Evolutionary conservation across 768 basidiomycete species (phyloP), one percentile per base, ranked within the genome.

Genomic region (Calvatia gigantea): DNA sequence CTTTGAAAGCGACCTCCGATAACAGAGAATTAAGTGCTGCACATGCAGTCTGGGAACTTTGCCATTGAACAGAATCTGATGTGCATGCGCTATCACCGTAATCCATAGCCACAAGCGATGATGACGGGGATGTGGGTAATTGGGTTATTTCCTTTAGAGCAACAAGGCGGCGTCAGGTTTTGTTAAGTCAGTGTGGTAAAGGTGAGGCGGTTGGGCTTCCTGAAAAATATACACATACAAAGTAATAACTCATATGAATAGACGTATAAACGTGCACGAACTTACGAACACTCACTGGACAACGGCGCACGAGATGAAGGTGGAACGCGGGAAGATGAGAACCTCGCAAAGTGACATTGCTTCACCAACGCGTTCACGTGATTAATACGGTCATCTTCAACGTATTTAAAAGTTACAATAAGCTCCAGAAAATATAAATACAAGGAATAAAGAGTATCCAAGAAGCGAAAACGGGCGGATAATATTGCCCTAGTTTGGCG

Each of bases 21-120:
- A 66, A 54, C 21, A 66, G 60, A 29, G 52, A 44, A 32, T 65
- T 53, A 7, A 67, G 63, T 27, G 62, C 64, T 14, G 54, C 41
- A 50, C 62, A 65, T 6, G 58, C 35, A 11, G 57, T 51, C 50
- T 67, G 64, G 5, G 65, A 63, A 39, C 60, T 51, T 44, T 65
- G 62, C 65, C 65, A 67, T 46, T 51, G 58, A 6, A 67, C 60
- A 27, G 57, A 54, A 50, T 67, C 65, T 25, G 50, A 51, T 21
- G 25, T 23, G 21, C 29, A 31, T 39, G 27, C 3, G 15, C 8
- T 17, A 15, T 54, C 25, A 31, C 19, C 28, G 28, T 42, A 52
- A 2, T 52, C 51, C 51, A 52, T 52, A 15, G 15, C 39, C 9
- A 21, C 15, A 17, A 28, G 14, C 27, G 35, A 39, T 4, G 43